Evolutionary conservation across 139 green algal genomes (phyloP).

Genomic region (Pleodorina starrii): DNA sequence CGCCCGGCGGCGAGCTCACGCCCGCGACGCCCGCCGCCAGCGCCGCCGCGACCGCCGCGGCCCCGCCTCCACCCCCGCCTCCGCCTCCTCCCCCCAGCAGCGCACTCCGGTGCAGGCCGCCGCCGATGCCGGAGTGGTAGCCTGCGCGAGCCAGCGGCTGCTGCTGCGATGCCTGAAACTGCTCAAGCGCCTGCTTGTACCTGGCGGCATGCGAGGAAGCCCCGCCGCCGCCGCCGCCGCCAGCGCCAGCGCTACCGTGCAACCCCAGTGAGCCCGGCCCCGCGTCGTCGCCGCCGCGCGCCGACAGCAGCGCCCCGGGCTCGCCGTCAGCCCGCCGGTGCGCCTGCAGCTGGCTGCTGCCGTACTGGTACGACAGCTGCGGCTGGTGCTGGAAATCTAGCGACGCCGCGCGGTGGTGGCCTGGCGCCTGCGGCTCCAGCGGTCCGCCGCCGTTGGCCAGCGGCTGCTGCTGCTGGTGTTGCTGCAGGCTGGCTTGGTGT

Average conservation of each 20-base stretch:
- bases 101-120: neutral
- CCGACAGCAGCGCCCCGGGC: neutral
- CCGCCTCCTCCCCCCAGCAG: neutral
- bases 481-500: neutral
- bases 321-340: neutral
- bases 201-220: neutral
- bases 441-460: neutral
- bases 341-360: neutral
- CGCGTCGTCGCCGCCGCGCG: neutral
- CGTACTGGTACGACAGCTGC: no score
- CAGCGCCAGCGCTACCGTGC: neutral
- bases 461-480: neutral
- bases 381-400: neutral
- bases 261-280: neutral
- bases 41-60: neutral
- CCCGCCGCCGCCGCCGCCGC: neutral
- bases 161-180: neutral
- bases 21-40: neutral
- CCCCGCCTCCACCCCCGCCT: neutral
- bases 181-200: constrained; percentile 27
- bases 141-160: neutral
- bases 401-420: neutral
- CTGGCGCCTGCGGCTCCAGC: neutral
- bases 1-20: neutral
- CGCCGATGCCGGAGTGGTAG: neutral